Evolutionary conservation across 352 stramenopile genomes (phyloP), one percentile per base, ranked within the genome.

Genomic region (Phytopythium vexans): DNA sequence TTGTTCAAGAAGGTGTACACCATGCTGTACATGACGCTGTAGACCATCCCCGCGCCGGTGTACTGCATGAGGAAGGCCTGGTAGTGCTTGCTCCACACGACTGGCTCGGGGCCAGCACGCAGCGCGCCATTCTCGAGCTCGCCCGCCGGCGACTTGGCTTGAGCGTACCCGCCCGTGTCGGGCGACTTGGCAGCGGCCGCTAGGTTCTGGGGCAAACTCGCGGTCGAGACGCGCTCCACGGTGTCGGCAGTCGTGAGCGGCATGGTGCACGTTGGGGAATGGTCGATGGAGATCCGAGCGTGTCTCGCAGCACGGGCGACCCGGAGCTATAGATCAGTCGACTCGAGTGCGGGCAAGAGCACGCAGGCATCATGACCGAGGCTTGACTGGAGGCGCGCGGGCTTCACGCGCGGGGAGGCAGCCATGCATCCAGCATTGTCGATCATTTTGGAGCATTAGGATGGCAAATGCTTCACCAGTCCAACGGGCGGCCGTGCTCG

Each of bases 1-100:
- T 68, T 68, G 31, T 50, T 68, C 40, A 68, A 46, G 44, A 68
- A 62, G 2, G 54, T 49, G 54, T 68, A 68, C 16, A 62, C 38
- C 4, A 58, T 37, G 15, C 60, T 58, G 57, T 70, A 64, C 44
- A 72, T 53, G 14, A 62, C 60, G 35, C 68, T 59, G 42, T 74
- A 72, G 43, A 72, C 21, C 2, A 77, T 42, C 0, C 65, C 68
- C n/a, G 69, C 52, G 11, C 46, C 61, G 27, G 64, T 60, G 51
- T 72, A 74, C 33, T 77, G 64, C 15, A 59, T 54, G 9, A 74
- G 47, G 9, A 77, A 46, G 7, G 61, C 64, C n/a, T 72, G 51
- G 39, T 71, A 58, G 21, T 44, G 35, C 41, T 51, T 52, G 14
- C 54, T 64, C 51, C 61, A 72, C 33, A 72, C 53, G 31, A 64